Evolutionary conservation across 2,329 filamentous ascomycete species (phyloP).

Genomic region (Colletotrichum tropicicola): DNA sequence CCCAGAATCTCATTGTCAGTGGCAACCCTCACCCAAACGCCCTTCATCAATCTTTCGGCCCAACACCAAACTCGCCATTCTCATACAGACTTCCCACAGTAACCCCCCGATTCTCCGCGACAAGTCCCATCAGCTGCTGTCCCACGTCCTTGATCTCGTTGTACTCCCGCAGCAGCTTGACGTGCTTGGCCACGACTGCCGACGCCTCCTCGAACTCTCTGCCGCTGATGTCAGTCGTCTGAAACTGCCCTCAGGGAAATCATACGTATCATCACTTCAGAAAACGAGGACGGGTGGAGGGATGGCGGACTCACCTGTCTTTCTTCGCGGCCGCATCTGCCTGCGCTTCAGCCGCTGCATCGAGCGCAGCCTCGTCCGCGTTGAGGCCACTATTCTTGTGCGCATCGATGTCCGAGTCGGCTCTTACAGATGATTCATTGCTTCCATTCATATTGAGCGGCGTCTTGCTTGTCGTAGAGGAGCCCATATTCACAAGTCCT

Average conservation of each 20-base stretch:
- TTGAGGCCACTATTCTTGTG: background rate
- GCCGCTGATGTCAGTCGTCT: background rate
- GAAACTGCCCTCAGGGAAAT: too few species aligned
- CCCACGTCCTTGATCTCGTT: constrained; percentile 48
- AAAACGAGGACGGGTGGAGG: background rate
- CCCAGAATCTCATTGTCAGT: too few species aligned
- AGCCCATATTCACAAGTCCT: too few species aligned
- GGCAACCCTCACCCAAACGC: background rate
- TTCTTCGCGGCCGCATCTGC: background rate
- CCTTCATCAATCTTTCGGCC: constrained; percentile 34
- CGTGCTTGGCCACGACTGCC: constrained; percentile 13
- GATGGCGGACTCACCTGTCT: background rate
- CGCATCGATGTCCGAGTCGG: too few species aligned
- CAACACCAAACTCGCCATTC: constrained; percentile 41
- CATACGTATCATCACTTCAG: background rate
- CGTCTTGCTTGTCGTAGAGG: too few species aligned
- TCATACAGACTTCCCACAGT: constrained; percentile 41
- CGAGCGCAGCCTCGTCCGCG: background rate
- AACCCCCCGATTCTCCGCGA: constrained; percentile 45
- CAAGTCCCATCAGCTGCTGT: constrained; percentile 47
- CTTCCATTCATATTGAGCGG: too few species aligned
- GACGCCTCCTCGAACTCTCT: constrained; percentile 24
- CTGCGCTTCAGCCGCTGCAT: rapidly evolving
- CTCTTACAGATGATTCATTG: too few species aligned
- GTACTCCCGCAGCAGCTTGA: constrained; percentile 40